Conservation (phyloP, 306 rosid genomes). For the apple (Malus domestica) region ASM211411v1 NC_041793.1:44330501-44331000, state of each 20-base stretch:
- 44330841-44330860: conserved; percentile 36
- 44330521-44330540: conserved; percentile 49
- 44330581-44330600: conserved; percentile 29
- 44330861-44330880: conserved; percentile 39
- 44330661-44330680: conserved; percentile 47
- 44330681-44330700: conserved; percentile 48
- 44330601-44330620: conserved; percentile 22
- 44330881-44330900: conserved; percentile 9
- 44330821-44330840: conserved; percentile 45
- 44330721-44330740: not conserved
- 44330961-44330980: conserved; percentile 61
- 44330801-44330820: conserved; percentile 1
- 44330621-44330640: conserved; percentile 47
- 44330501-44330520: conserved; percentile 22
- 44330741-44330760: conserved; percentile 14
- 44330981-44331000: conserved; percentile 41
- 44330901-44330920: not conserved
- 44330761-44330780: conserved; percentile 42
- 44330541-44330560: not conserved
- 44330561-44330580: conserved; percentile 15
- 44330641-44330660: conserved; percentile 22
- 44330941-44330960: conserved; percentile 58
- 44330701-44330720: conserved; percentile 40
- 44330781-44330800: conserved; percentile 26
- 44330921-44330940: conserved; percentile 42